phyloP scores from a whole-genome alignment of 148 eudicot genomes.

The Selenicereus undatus region DNA sequence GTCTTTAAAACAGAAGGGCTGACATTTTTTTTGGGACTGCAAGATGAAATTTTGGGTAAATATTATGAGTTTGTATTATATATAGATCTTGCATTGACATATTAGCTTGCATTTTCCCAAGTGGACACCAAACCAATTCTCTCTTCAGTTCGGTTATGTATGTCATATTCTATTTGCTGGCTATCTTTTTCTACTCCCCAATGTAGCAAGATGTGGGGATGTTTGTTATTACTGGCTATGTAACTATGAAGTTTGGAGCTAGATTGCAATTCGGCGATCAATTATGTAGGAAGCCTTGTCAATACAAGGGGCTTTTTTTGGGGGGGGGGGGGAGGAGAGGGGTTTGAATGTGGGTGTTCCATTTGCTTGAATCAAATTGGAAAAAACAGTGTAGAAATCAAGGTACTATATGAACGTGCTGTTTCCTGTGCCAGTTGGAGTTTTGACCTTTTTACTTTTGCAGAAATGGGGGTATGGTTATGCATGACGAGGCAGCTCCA shows the following conservation, averaged over 20 bases:
- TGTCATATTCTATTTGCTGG: background rate
- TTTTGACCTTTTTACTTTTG: conserved; percentile 5
- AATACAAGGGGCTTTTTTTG: too few species aligned
- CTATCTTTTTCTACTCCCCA: background rate
- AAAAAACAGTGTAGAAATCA: too few species aligned
- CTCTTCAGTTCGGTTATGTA: background rate
- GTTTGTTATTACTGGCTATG: too few species aligned
- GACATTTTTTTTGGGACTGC: background rate
- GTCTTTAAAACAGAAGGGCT: too few species aligned
- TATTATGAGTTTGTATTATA: background rate
- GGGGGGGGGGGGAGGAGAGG: too few species aligned
- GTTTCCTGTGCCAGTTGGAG: background rate
- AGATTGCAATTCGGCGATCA: too few species aligned
- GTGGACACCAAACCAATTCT: background rate
- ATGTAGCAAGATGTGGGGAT: too few species aligned
- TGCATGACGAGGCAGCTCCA: conserved; percentile 97
- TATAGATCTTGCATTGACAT: background rate
- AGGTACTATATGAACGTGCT: too few species aligned
- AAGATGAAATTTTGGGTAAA: background rate
- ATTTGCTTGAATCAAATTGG: too few species aligned
- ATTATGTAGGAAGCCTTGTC: too few species aligned
- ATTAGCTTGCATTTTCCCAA: background rate
- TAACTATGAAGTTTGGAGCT: too few species aligned
- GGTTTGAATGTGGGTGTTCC: too few species aligned
- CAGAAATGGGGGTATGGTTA: conserved; percentile 95